Conservation (phyloP, 2,329 filamentous ascomycete genomes). For the Emericellopsis atlantica region DNA sequence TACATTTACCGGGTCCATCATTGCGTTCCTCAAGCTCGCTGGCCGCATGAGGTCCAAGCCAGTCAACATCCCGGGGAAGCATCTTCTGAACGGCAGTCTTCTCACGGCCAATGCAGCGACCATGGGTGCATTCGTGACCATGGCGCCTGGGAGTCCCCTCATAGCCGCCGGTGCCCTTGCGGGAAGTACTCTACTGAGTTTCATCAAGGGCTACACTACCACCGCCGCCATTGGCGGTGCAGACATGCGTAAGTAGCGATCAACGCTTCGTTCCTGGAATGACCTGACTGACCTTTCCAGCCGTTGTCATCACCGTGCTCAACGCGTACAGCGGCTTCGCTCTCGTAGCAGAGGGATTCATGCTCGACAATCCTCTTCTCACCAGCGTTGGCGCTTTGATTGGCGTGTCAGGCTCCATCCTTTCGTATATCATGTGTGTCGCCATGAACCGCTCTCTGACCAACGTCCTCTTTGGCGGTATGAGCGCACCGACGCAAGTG, state of each 20-base stretch:
- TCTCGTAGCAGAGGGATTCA: slow-evolving; percentile 79
- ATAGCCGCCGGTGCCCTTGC: slow-evolving; percentile 69
- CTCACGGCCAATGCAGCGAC: slow-evolving; percentile 68
- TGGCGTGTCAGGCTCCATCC: slow-evolving; percentile 76
- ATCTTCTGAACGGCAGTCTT: slow-evolving; percentile 62
- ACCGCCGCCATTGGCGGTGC: slow-evolving; percentile 85
- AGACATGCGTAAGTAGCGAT: slow-evolving; percentile 55
- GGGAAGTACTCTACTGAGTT: slow-evolving; percentile 66
- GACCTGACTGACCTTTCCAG: slow-evolving; percentile 12
- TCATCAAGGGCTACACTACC: slow-evolving; percentile 77
- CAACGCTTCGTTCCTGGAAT: neutral
- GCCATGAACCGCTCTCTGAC: slow-evolving; percentile 87
- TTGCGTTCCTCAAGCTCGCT: slow-evolving; percentile 79
- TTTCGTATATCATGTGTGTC: slow-evolving; percentile 78
- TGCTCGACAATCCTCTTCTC: slow-evolving; percentile 77
- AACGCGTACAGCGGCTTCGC: slow-evolving; percentile 90
- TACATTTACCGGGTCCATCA: slow-evolving; percentile 83
- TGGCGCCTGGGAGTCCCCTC: slow-evolving; percentile 66
- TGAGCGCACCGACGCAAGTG: slow-evolving; percentile 35
- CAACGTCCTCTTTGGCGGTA: slow-evolving; percentile 77
- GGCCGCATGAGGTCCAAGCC: slow-evolving; percentile 73
- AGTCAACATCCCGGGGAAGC: slow-evolving; percentile 58
- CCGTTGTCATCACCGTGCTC: slow-evolving; percentile 78
- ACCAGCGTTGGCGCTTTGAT: slow-evolving; percentile 81
- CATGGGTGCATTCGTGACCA: slow-evolving; percentile 71